Percentiles rank a stretch among this genome's conserved stretches.
phyloP scores from a whole-genome alignment of 371 early-diverging fungal genomes.

The Homolaphlyctis polyrhiza region DNA sequence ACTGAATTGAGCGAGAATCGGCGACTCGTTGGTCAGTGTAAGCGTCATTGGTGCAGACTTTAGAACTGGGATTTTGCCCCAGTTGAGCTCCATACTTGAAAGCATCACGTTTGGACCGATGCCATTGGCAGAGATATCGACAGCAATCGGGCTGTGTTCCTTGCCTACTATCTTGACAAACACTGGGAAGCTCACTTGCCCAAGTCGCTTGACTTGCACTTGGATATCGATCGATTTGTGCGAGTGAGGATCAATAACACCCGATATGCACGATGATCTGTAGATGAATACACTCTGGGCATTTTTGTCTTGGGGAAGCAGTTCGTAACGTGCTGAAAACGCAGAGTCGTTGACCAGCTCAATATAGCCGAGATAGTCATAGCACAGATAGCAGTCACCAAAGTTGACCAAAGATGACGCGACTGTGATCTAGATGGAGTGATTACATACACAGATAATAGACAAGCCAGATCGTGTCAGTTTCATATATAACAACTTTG shows the following conservation, averaged over 20 bases:
- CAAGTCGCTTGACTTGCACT: conserved; percentile 35
- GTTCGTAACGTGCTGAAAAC: conserved; percentile 34
- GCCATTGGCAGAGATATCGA: conserved; percentile 39
- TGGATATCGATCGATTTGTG: conserved; percentile 18
- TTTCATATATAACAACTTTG: not conserved
- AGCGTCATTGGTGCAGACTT: conserved; percentile 14
- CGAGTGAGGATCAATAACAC: conserved; percentile 36
- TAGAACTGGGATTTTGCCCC: conserved; percentile 48
- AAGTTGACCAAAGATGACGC: conserved; percentile 26
- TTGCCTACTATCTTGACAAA: conserved; percentile 30
- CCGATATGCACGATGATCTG: conserved; percentile 23
- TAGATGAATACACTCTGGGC: conserved; percentile 33
- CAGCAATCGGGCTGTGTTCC: conserved; percentile 26
- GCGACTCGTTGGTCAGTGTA: conserved; percentile 37
- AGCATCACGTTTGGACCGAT: conserved; percentile 42
- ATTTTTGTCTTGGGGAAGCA: conserved; percentile 35
- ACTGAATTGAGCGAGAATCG: conserved; percentile 38
- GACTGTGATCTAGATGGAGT: conserved; percentile 21
- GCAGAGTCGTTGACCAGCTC: conserved; percentile 34
- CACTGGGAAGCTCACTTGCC: conserved; percentile 34
- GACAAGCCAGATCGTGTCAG: not conserved
- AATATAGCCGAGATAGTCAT: conserved; percentile 22
- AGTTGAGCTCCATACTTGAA: conserved; percentile 36
- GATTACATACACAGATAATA: not conserved
- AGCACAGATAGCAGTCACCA: conserved; percentile 35